phyloP scores from a whole-genome alignment of 2,329 filamentous ascomycete species.

The Fusarium siculi region DNA sequence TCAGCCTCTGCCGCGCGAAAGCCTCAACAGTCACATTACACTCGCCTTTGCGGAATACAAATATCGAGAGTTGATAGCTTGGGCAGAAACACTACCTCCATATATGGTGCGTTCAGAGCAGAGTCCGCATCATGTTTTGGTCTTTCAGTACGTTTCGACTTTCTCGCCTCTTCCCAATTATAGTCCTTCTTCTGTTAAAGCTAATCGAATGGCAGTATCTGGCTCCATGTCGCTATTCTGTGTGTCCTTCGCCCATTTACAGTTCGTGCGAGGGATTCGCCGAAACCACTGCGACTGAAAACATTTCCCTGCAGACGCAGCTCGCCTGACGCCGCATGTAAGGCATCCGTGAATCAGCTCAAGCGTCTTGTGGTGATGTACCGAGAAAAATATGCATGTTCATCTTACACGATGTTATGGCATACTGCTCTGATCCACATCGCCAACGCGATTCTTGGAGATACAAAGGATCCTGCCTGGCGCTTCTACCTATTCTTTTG shows the following conservation, averaged over 20 bases:
- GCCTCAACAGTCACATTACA: conserved; percentile 4
- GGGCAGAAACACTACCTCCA: conserved; percentile 48
- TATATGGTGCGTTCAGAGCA: conserved; percentile 40
- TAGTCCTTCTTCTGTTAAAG: neutral
- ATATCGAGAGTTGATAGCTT: conserved; percentile 53
- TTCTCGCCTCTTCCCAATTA: neutral
- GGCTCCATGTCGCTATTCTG: conserved; percentile 53
- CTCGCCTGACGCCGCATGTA: conserved; percentile 47
- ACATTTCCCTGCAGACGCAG: conserved; percentile 46
- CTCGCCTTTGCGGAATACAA: conserved; percentile 50
- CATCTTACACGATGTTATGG: conserved; percentile 53
- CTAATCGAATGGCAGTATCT: conserved; percentile 49
- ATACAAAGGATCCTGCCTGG: conserved; percentile 45
- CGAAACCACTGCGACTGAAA: conserved; percentile 4
- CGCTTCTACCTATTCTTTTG: conserved; percentile 52
- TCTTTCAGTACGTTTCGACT: conserved; percentile 50
- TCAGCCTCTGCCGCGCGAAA: conserved; percentile 4
- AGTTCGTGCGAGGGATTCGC: neutral
- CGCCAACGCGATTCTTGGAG: conserved; percentile 50
- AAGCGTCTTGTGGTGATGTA: conserved; percentile 53
- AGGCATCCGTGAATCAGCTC: conserved; percentile 51
- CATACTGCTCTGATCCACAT: conserved; percentile 54
- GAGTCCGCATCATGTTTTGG: conserved; percentile 49
- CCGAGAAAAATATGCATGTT: conserved; percentile 47
- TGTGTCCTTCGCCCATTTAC: conserved; percentile 48